phyloP scores from a whole-genome alignment of 768 basidiomycete species.

The Lactarius hengduanensis region DNA sequence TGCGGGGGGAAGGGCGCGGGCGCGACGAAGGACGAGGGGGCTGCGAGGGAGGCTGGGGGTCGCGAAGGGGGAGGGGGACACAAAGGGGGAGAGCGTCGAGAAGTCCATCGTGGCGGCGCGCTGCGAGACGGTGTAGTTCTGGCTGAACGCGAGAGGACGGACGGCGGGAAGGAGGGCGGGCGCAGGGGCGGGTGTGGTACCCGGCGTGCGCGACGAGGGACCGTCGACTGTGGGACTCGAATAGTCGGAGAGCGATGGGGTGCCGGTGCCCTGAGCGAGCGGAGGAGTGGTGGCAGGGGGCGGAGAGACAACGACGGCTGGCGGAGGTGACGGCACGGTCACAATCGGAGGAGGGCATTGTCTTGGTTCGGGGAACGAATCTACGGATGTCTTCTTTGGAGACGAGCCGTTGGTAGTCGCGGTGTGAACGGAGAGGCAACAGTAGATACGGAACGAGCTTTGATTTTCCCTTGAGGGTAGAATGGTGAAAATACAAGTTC shows the following conservation, averaged over 20 bases:
- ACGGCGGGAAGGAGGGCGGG: conserved; percentile 10
- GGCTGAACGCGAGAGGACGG: conserved; percentile 21
- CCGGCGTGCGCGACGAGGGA: background rate
- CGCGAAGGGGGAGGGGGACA: conserved; percentile 11
- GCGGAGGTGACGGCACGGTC: background rate
- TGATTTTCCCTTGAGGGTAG: conserved; percentile 41
- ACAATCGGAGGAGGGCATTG: background rate
- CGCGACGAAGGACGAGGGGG: conserved; percentile 21
- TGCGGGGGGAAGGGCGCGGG: conserved; percentile 1
- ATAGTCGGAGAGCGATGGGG: background rate
- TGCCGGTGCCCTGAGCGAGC: background rate
- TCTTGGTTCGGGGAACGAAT: background rate
- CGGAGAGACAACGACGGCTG: background rate
- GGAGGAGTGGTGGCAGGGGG: background rate
- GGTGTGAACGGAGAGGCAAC: conserved; percentile 27
- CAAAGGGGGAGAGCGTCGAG: conserved; percentile 21
- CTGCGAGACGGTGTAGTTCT: conserved; percentile 7
- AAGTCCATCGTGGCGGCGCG: conserved; percentile 20
- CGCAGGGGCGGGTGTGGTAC: background rate
- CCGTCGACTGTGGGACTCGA: conserved; percentile 1
- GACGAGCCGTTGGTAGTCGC: background rate
- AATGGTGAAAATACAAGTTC: conserved; percentile 74
- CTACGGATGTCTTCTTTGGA: background rate
- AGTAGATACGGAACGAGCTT: conserved; percentile 27
- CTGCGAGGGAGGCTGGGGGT: conserved; percentile 10